A percentile compares a stretch with the other conserved stretches of the same genome.
phyloP scores from a whole-genome alignment of 306 rosid genomes.

The Abrus precatorius region DNA sequence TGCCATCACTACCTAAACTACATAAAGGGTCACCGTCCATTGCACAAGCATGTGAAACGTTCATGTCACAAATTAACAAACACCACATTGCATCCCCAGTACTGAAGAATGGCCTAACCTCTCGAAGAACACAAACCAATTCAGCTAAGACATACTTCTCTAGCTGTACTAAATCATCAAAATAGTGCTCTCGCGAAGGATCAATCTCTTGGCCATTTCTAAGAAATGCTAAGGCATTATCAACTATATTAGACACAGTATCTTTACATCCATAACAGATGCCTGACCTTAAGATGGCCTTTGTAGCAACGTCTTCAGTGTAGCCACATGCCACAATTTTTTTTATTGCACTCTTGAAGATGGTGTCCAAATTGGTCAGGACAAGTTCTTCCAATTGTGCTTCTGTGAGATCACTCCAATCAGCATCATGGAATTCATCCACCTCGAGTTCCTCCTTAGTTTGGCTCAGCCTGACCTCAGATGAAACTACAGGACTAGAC shows the following conservation, averaged over 20 bases:
- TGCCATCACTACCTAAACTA: slow-evolving; percentile 55
- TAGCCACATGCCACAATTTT: slow-evolving; percentile 75
- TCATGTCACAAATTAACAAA: slow-evolving; percentile 87
- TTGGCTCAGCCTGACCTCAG: slow-evolving; percentile 58
- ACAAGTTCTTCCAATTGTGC: slow-evolving; percentile 84
- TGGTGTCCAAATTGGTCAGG: slow-evolving; percentile 70
- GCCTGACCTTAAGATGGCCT: slow-evolving; percentile 84
- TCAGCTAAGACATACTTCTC: slow-evolving; percentile 89
- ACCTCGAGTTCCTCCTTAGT: slow-evolving; percentile 70
- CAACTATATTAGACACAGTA: slow-evolving; percentile 83
- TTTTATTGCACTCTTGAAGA: slow-evolving; percentile 80
- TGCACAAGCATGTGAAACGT: slow-evolving; percentile 89
- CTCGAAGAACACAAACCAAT: slow-evolving; percentile 88
- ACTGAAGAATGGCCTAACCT: slow-evolving; percentile 88
- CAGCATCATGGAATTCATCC: slow-evolving; percentile 76
- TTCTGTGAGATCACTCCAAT: slow-evolving; percentile 91
- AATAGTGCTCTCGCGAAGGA: slow-evolving; percentile 76
- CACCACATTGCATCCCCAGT: slow-evolving; percentile 98
- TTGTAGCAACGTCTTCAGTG: slow-evolving; percentile 78
- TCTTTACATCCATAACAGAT: slow-evolving; percentile 89
- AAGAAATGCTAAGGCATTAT: slow-evolving; percentile 75
- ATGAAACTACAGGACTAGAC: slow-evolving; percentile 59
- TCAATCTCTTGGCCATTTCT: slow-evolving; percentile 81
- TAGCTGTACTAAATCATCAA: slow-evolving; percentile 85
- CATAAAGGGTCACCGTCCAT: slow-evolving; percentile 68